Percentiles rank a stretch among this genome's conserved stretches.
These are phyloP conservation scores for Houttuynia cordata DNA, from an alignment of 164 flowering plant genomes.

Conservation along the genomic window DNA sequence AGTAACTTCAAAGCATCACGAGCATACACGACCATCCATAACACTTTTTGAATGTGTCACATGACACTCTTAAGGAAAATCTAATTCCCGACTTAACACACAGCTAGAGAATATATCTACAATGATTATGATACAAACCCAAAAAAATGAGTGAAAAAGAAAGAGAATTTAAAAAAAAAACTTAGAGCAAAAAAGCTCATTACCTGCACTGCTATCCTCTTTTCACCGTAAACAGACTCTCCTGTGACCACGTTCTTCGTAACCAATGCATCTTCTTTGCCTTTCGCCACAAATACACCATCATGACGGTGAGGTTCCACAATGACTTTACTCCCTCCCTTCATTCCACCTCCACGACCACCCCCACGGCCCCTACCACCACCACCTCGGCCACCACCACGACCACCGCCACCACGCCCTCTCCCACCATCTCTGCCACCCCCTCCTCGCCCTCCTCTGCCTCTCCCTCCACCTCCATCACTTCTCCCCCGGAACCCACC, in stretches of 20 bases:
- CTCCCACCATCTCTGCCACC: constrained; percentile 23
- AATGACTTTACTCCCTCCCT: constrained; percentile 73
- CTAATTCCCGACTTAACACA: too few species aligned
- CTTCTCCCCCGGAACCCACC: constrained; percentile 31
- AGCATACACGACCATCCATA: not conserved
- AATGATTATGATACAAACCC: too few species aligned
- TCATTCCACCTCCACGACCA: constrained; percentile 64
- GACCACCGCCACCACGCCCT: constrained; percentile 18
- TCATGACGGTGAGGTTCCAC: constrained; percentile 84
- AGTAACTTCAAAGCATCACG: not conserved
- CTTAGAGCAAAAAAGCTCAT: not conserved
- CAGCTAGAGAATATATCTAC: too few species aligned
- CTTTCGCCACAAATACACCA: constrained; percentile 87
- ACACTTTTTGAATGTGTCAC: too few species aligned
- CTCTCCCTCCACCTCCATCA: constrained; percentile 33
- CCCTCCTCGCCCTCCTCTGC: constrained; percentile 40
- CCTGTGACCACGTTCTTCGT: constrained; percentile 87
- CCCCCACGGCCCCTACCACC: constrained; percentile 45
- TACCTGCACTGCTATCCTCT: constrained; percentile 84
- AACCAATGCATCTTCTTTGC: constrained; percentile 91
- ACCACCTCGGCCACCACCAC: constrained; percentile 30
- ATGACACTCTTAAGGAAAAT: too few species aligned
- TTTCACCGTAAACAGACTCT: constrained; percentile 87
- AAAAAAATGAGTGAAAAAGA: not conserved
- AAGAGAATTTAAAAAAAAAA: not conserved